These are phyloP conservation scores for Phalaenopsis aphrodite DNA, from an alignment of 106 monocot genomes.

Conservation along the genomic window DNA sequence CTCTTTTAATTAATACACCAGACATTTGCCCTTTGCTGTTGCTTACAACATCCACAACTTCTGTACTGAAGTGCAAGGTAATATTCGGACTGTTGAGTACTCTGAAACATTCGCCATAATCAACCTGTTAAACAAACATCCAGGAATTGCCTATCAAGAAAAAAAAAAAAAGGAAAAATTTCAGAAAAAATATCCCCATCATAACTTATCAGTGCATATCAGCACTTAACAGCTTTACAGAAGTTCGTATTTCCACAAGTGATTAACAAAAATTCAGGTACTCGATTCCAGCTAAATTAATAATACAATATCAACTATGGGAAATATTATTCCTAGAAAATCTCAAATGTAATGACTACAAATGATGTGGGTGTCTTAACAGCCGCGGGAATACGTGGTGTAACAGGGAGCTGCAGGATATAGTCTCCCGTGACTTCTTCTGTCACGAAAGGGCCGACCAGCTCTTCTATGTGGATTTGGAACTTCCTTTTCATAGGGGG, in stretches of 20 bases:
- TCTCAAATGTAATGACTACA: no score
- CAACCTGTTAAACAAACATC: constrained; percentile 99
- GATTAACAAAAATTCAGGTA: neutral
- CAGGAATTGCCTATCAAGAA: constrained; percentile 27
- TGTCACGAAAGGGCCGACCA: no score
- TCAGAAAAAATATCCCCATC: neutral
- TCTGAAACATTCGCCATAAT: constrained; percentile 99
- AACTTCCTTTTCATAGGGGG: no score
- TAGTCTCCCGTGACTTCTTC: no score
- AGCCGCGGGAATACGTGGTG: no score
- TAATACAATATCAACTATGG: neutral
- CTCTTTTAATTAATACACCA: constrained; percentile 56
- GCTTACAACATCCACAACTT: constrained; percentile 72
- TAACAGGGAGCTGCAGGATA: no score
- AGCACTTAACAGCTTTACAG: neutral
- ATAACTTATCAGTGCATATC: neutral
- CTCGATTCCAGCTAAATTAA: neutral
- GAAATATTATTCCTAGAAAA: no score
- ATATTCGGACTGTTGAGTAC: constrained; percentile 92
- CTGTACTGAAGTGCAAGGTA: constrained; percentile 95
- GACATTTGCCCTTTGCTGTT: constrained; percentile 93
- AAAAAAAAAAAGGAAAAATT: neutral
- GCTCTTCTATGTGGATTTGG: no score
- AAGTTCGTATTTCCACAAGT: neutral
- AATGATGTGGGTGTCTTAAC: no score